A percentile compares a stretch with the other conserved stretches of the same genome.
Evolutionary conservation across 83 land plant genomes (phyloP).

Genomic region (Picea mariana): DNA sequence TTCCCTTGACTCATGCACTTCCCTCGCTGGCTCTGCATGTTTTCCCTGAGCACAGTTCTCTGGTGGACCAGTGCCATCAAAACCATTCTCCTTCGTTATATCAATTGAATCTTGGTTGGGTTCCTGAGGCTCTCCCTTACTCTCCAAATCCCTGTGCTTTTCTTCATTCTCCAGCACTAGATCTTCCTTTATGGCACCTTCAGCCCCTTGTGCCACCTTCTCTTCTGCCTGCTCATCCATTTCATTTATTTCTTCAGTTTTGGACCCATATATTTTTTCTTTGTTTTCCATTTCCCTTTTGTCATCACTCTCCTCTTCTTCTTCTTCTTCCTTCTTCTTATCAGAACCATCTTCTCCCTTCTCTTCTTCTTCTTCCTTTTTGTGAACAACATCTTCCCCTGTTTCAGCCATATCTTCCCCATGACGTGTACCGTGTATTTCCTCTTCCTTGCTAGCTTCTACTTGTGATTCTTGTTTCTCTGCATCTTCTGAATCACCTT

Average conservation of each 20-base stretch:
- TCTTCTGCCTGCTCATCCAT: background rate
- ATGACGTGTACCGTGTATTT: background rate
- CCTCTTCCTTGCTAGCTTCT: background rate
- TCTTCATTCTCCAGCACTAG: slow-evolving; percentile 8
- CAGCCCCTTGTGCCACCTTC: background rate
- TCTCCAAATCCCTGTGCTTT: background rate
- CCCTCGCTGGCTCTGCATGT: background rate
- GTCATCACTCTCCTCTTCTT: background rate
- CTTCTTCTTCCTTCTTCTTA: slow-evolving; percentile 1
- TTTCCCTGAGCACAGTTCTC: background rate
- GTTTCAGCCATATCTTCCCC: background rate
- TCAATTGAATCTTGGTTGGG: no score
- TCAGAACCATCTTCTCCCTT: background rate
- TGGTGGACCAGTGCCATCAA: background rate
- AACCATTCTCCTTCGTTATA: background rate
- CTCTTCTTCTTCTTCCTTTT: background rate
- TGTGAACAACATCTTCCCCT: no score
- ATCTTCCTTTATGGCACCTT: background rate
- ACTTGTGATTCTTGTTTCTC: background rate
- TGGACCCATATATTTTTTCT: background rate
- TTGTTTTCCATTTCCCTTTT: background rate
- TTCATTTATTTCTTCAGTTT: background rate
- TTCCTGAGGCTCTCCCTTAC: no score
- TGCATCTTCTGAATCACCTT: slow-evolving; percentile 14
- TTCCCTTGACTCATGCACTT: background rate